Percentiles rank a stretch among this genome's conserved stretches.
phyloP scores from a whole-genome alignment of 805 yeast species.

The Lachancea lanzarotensis region DNA sequence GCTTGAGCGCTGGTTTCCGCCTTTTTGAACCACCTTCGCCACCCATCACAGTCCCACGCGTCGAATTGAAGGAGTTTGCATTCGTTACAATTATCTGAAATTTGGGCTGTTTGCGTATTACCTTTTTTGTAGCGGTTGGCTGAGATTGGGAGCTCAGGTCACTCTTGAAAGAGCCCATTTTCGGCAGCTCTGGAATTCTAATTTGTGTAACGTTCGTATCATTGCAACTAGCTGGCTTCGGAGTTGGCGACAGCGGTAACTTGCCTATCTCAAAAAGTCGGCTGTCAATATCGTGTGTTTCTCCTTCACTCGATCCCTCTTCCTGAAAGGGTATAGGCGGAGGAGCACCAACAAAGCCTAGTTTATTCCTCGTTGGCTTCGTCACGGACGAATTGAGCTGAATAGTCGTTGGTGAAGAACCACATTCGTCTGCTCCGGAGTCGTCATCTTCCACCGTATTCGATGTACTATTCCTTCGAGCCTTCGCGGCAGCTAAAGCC shows the following conservation, averaged over 20 bases:
- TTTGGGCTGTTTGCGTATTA: constrained; percentile 25
- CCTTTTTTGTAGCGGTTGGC: constrained; percentile 13
- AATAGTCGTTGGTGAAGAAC: constrained; percentile 34
- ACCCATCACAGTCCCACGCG: constrained; percentile 9
- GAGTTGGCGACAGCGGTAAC: constrained; percentile 30
- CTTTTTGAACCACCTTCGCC: constrained; percentile 10
- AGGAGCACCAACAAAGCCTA: constrained; percentile 3
- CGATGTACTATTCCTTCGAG: neutral
- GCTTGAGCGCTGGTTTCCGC: constrained; percentile 16
- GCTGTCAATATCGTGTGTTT: constrained; percentile 17
- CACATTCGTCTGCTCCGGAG: constrained; percentile 18
- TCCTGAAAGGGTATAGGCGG: constrained; percentile 1
- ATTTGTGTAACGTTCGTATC: constrained; percentile 11
- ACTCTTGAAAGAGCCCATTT: constrained; percentile 33
- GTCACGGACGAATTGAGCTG: constrained; percentile 32
- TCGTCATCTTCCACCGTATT: constrained; percentile 11
- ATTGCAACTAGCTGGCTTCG: constrained; percentile 16
- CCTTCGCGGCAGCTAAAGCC: neutral
- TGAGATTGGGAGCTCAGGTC: constrained; percentile 14
- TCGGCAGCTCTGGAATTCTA: constrained; percentile 30
- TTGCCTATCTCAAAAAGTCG: constrained; percentile 16
- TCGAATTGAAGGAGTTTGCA: constrained; percentile 27
- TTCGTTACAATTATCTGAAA: constrained; percentile 33
- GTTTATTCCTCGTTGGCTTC: constrained; percentile 20
- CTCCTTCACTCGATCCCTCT: constrained; percentile 4